Evolutionary conservation across 1,139 yeast genomes (phyloP).

Genomic region (Scheffersomyces insectosa): DNA sequence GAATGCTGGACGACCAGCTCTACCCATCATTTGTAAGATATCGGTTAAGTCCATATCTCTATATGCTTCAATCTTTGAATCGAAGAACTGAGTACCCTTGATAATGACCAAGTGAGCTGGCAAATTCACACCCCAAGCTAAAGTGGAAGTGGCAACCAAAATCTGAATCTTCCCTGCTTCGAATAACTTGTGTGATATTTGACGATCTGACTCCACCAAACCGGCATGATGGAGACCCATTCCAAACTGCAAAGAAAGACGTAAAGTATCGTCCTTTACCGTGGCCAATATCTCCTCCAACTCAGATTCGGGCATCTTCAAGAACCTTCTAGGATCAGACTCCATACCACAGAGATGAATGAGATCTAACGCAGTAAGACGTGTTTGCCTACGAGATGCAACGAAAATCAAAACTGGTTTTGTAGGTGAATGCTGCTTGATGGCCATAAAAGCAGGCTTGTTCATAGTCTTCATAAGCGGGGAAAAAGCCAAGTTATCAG

Average conservation of each 20-base stretch:
- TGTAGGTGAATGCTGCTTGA: constrained; percentile 88
- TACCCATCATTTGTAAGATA: constrained; percentile 85
- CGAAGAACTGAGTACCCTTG: constrained; percentile 90
- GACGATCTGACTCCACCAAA: constrained; percentile 85
- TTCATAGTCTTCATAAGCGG: constrained; percentile 98
- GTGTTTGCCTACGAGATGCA: constrained; percentile 95
- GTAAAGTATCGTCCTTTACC: constrained; percentile 88
- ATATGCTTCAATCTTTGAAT: constrained; percentile 77
- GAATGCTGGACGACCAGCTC: constrained; percentile 96
- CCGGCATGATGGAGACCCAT: constrained; percentile 99
- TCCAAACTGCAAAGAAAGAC: constrained; percentile 86
- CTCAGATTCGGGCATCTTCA: constrained; percentile 76
- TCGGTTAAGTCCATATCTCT: constrained; percentile 92
- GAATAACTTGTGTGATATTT: constrained; percentile 81
- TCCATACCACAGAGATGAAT: constrained; percentile 95
- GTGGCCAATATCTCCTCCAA: constrained; percentile 58
- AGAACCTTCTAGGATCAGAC: constrained; percentile 84
- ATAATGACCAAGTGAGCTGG: constrained; percentile 94
- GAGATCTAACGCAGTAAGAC: constrained; percentile 89
- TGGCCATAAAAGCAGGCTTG: constrained; percentile 95
- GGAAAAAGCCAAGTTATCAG: constrained; percentile 89
- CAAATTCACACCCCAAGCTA: constrained; percentile 97
- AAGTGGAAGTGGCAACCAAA: constrained; percentile 88
- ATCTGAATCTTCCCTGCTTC: constrained; percentile 86
- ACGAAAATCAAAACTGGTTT: constrained; percentile 95